Conservation (phyloP, 192 early-diverging fungal genomes). For the Pilaira anomala region DNA sequence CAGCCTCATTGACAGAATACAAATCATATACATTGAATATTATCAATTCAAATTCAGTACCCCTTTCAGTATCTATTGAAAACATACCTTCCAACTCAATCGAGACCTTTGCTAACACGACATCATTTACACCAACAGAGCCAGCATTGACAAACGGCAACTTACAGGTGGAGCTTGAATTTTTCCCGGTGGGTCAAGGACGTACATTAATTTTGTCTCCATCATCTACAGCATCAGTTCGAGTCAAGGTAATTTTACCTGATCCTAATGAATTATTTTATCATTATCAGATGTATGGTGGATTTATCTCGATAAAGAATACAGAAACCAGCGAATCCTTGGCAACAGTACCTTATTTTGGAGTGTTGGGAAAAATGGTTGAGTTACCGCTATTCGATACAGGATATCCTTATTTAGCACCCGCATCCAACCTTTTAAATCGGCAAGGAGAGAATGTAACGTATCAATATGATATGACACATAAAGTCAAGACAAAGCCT, state of each 20-base stretch:
- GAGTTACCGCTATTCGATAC: conserved; percentile 40
- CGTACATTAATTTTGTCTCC: conserved; percentile 14
- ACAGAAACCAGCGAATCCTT: conserved; percentile 6
- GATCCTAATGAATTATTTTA: conserved; percentile 11
- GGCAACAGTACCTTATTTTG: conserved; percentile 46
- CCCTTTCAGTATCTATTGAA: conserved; percentile 28
- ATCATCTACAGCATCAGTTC: conserved; percentile 5
- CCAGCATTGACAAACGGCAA: conserved; percentile 11
- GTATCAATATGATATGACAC: background rate
- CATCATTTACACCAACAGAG: conserved; percentile 28
- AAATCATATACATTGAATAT: conserved; percentile 37
- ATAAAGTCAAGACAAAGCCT: conserved; percentile 2
- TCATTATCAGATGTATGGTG: conserved; percentile 43
- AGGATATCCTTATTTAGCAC: conserved; percentile 14
- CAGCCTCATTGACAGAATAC: conserved; percentile 32
- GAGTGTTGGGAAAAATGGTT: conserved; percentile 39
- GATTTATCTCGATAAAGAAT: conserved; percentile 28
- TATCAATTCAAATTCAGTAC: conserved; percentile 38
- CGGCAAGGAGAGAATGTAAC: no score
- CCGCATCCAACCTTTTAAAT: background rate
- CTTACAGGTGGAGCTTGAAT: conserved; percentile 10
- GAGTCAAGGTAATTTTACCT: conserved; percentile 24
- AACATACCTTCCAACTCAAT: conserved; percentile 25
- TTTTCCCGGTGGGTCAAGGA: background rate
- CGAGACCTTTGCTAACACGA: conserved; percentile 33